These are phyloP conservation scores for Wickerhamiella azymoides DNA, from an alignment of 805 yeast species.

Conservation along the genomic window DNA sequence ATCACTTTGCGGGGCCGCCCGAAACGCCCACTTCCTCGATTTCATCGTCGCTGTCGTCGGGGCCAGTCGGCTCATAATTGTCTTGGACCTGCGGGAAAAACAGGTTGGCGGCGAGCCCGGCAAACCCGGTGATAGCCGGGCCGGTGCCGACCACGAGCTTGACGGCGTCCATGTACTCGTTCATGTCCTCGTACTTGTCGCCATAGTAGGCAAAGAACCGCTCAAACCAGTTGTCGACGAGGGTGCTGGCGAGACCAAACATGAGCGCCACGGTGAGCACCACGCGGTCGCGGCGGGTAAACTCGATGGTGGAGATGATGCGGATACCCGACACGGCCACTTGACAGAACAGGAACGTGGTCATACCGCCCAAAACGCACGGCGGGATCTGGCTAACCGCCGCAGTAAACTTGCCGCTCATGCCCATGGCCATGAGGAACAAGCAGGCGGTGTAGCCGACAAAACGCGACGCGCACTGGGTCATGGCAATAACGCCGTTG, in stretches of 20 bases:
- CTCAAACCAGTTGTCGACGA: slow-evolving; percentile 49
- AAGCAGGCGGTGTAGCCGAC: slow-evolving; percentile 70
- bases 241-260: slow-evolving; percentile 50
- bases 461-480: slow-evolving; percentile 74
- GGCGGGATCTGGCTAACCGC: slow-evolving; percentile 67
- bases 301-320: slow-evolving; percentile 38
- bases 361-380: slow-evolving; percentile 76
- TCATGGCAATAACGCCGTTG: slow-evolving; percentile 80
- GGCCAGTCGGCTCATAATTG: slow-evolving; percentile 5
- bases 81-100: slow-evolving; percentile 41
- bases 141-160: slow-evolving; percentile 59
- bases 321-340: slow-evolving; percentile 60
- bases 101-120: slow-evolving; percentile 48
- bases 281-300: slow-evolving; percentile 59
- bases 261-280: slow-evolving; percentile 48
- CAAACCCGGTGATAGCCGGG: slow-evolving; percentile 54
- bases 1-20: background rate
- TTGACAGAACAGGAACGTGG: slow-evolving; percentile 53
- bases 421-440: slow-evolving; percentile 69
- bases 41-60: background rate
- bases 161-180: slow-evolving; percentile 53
- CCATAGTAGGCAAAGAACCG: slow-evolving; percentile 52
- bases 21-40: background rate
- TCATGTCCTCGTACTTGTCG: slow-evolving; percentile 32
- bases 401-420: slow-evolving; percentile 72